Percentiles rank a stretch among this genome's conserved stretches.
Evolutionary conservation across 139 green algal genomes (phyloP).

Genomic region (Monoraphidium neglectum): DNA sequence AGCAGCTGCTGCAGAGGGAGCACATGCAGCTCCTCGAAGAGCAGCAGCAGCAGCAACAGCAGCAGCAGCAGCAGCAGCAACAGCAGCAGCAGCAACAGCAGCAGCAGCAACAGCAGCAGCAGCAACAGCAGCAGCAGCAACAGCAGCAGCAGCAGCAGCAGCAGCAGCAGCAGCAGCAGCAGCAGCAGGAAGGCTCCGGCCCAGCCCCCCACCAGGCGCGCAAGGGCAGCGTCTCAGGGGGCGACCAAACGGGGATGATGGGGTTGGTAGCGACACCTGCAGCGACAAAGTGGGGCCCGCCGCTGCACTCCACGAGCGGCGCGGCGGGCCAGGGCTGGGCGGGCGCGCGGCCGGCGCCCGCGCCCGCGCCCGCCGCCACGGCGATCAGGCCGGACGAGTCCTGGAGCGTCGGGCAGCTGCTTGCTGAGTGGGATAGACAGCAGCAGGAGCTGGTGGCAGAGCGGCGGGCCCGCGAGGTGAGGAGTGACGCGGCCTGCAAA

Average conservation of each 20-base stretch:
- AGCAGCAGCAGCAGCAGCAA: conserved; percentile 12
- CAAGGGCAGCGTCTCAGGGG: too few relatives aligned
- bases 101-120: conserved; percentile 3
- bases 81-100: conserved; percentile 18
- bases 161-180: conserved; percentile 22
- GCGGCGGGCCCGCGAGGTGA: too few relatives aligned
- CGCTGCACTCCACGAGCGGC: background rate
- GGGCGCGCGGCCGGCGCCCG: too few relatives aligned
- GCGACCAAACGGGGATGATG: background rate
- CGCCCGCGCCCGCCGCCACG: too few relatives aligned
- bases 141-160: conserved; percentile 1
- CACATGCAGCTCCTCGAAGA: background rate
- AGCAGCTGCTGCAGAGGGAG: background rate
- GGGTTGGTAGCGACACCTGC: background rate
- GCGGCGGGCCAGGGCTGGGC: too few relatives aligned
- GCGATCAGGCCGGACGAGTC: too few relatives aligned
- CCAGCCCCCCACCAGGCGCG: too few relatives aligned
- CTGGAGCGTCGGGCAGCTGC: too few relatives aligned
- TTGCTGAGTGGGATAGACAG: too few relatives aligned
- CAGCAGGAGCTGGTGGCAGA: too few relatives aligned
- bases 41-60: conserved; percentile 4
- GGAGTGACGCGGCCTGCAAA: too few relatives aligned
- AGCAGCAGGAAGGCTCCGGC: background rate
- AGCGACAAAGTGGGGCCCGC: background rate
- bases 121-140: background rate